Percentiles rank a stretch among this genome's conserved stretches.
phyloP scores from a whole-genome alignment of 768 basidiomycete species.

The Amanita subjunquillea region DNA sequence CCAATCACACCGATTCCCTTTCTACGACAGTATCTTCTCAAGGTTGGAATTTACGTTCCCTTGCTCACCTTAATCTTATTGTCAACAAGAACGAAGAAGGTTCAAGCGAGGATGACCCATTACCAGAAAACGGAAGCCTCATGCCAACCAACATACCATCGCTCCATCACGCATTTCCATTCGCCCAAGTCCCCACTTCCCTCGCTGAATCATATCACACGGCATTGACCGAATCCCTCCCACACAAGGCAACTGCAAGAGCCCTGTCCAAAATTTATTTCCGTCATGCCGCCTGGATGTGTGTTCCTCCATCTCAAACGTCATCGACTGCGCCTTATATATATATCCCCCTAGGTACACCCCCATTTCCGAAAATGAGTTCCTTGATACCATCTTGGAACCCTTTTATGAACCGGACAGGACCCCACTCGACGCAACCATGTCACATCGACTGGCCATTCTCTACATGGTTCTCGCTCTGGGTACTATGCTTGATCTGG shows the following conservation, averaged over 20 bases:
- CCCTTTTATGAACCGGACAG: slow-evolving; percentile 40
- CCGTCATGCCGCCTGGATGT: slow-evolving; percentile 67
- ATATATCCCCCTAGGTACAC: slow-evolving; percentile 37
- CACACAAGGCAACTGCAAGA: slow-evolving; percentile 25
- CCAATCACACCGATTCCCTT: slow-evolving; percentile 10
- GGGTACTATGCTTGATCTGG: slow-evolving; percentile 52
- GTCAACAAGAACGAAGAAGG: slow-evolving; percentile 45
- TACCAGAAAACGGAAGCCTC: slow-evolving; percentile 22
- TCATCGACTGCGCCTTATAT: neutral
- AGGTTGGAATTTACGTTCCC: slow-evolving; percentile 28
- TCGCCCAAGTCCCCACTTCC: slow-evolving; percentile 32
- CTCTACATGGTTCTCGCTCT: slow-evolving; percentile 57
- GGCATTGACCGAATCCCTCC: slow-evolving; percentile 36
- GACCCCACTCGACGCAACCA: slow-evolving; percentile 25
- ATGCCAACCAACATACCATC: slow-evolving; percentile 47
- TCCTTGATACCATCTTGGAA: slow-evolving; percentile 37
- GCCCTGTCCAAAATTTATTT: slow-evolving; percentile 44
- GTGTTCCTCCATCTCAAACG: slow-evolving; percentile 16
- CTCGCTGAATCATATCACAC: slow-evolving; percentile 32
- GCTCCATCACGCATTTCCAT: slow-evolving; percentile 53
- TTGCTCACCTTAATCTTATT: slow-evolving; percentile 1
- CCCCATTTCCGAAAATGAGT: slow-evolving; percentile 52
- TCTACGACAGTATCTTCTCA: slow-evolving; percentile 45
- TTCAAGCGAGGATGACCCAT: slow-evolving; percentile 41
- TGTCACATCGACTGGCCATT: slow-evolving; percentile 46